A percentile compares a stretch with the other conserved stretches of the same genome.
These are phyloP conservation scores for Dichomitus squalens DNA, from an alignment of 1,284 basidiomycete species.

Conservation along the genomic window DNA sequence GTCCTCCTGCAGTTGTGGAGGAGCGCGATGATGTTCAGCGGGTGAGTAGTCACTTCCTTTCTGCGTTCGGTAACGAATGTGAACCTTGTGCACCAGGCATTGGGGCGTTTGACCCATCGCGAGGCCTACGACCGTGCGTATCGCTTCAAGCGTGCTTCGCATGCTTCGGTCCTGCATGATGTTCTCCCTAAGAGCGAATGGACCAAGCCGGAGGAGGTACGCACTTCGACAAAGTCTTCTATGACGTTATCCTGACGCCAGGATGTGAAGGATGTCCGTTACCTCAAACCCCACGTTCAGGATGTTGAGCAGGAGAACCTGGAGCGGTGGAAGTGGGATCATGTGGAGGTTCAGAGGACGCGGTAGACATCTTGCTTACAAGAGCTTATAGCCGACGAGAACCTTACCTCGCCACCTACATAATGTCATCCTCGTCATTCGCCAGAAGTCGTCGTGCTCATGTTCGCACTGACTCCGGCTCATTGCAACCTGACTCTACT, in stretches of 20 bases:
- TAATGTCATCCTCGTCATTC: constrained; percentile 10
- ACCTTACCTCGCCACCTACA: constrained; percentile 6
- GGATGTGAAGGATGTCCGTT: constrained; percentile 79
- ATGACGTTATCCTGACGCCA: neutral
- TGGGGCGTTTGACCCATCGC: constrained; percentile 78
- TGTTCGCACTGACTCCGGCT: neutral
- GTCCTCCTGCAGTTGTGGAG: constrained; percentile 68
- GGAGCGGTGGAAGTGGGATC: constrained; percentile 89
- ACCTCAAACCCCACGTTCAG: constrained; percentile 83
- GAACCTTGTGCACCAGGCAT: constrained; percentile 56
- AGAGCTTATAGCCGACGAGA: constrained; percentile 9
- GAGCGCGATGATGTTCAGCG: constrained; percentile 86
- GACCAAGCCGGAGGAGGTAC: constrained; percentile 79
- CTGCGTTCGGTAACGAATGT: neutral
- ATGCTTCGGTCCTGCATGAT: constrained; percentile 81
- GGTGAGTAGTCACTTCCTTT: constrained; percentile 45
- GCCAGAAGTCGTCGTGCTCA: neutral
- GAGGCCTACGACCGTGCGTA: constrained; percentile 91
- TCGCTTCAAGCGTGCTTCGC: constrained; percentile 86
- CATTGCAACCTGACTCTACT: no score
- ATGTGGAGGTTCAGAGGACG: constrained; percentile 59
- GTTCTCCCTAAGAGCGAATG: constrained; percentile 87
- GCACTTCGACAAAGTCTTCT: constrained; percentile 27
- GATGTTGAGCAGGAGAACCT: constrained; percentile 77
- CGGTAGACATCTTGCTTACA: constrained; percentile 41